Conservation (phyloP, 2,329 filamentous ascomycete genomes). For the Arthrinium phaeospermum region DNA sequence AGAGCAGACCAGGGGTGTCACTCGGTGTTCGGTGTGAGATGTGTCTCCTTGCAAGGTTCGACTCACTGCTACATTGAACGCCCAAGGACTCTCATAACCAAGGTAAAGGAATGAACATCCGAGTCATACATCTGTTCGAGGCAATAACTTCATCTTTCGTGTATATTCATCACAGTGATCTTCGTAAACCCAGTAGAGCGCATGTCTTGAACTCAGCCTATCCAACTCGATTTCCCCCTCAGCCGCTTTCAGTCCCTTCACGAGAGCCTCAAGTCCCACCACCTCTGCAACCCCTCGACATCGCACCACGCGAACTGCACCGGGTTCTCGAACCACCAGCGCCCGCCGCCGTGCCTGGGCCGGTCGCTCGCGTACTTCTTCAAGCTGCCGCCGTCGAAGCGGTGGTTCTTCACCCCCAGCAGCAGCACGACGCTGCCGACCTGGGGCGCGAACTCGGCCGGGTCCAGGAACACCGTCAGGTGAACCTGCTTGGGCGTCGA, state of each 20-base stretch:
- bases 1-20: background rate
- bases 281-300: constrained; percentile 49
- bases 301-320: constrained; percentile 55
- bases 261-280: constrained; percentile 45
- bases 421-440: constrained; percentile 58
- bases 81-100: background rate
- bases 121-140: background rate
- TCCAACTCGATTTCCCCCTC: background rate
- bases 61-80: background rate
- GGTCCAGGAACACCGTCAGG: constrained; percentile 60
- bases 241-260: background rate
- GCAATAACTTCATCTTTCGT: background rate
- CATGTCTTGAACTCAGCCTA: background rate
- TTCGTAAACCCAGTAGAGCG: background rate
- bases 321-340: constrained; percentile 61
- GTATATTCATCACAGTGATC: background rate
- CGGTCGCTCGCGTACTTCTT: constrained; percentile 50
- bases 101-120: background rate
- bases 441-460: constrained; percentile 51
- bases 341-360: constrained; percentile 30
- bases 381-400: constrained; percentile 53
- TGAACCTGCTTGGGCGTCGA: constrained; percentile 59
- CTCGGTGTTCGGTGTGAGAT: background rate
- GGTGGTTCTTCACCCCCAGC: constrained; percentile 62
- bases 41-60: too few relatives aligned